A percentile compares a stretch with the other conserved stretches of the same genome.
phyloP scores from a whole-genome alignment of 169 alveolate species.

The Plasmodium sp. region DNA sequence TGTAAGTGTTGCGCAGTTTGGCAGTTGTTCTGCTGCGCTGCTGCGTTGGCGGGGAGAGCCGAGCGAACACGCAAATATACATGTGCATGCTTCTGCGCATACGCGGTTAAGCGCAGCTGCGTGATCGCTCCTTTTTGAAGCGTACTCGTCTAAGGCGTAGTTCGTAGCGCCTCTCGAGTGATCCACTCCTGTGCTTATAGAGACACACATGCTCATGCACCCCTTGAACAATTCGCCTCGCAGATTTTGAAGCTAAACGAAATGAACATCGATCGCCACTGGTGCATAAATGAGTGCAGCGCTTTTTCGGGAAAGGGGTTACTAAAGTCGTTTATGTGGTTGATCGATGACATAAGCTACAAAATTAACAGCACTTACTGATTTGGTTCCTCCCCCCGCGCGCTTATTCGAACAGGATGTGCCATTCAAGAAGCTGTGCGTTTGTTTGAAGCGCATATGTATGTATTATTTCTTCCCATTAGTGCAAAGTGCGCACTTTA shows the following conservation, averaged over 20 bases:
- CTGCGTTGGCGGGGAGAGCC: not conserved
- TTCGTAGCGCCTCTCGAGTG: not conserved
- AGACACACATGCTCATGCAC: not conserved
- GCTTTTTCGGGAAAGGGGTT: constrained; percentile 96
- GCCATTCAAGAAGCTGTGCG: not conserved
- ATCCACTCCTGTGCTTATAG: not conserved
- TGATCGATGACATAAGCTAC: constrained; percentile 93
- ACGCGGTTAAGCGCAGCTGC: not conserved
- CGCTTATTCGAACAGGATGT: not conserved
- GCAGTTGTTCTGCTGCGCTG: not conserved
- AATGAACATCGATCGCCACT: constrained; percentile 90
- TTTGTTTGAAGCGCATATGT: not conserved
- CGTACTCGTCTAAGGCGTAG: not conserved
- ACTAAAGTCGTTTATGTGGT: constrained; percentile 95
- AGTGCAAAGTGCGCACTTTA: not conserved
- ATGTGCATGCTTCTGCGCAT: not conserved
- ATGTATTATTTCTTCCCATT: not conserved
- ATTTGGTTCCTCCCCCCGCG: not conserved
- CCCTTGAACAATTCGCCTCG: not conserved
- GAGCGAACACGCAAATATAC: not conserved
- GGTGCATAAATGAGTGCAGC: constrained; percentile 95
- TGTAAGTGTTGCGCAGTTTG: constrained; percentile 16
- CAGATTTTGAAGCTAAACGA: constrained; percentile 85
- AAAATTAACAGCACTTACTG: constrained; percentile 84
- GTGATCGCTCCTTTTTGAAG: not conserved